Percentiles rank a stretch among this genome's conserved stretches.
phyloP scores from a whole-genome alignment of 768 basidiomycete species.

The Sarcodon aspratus region DNA sequence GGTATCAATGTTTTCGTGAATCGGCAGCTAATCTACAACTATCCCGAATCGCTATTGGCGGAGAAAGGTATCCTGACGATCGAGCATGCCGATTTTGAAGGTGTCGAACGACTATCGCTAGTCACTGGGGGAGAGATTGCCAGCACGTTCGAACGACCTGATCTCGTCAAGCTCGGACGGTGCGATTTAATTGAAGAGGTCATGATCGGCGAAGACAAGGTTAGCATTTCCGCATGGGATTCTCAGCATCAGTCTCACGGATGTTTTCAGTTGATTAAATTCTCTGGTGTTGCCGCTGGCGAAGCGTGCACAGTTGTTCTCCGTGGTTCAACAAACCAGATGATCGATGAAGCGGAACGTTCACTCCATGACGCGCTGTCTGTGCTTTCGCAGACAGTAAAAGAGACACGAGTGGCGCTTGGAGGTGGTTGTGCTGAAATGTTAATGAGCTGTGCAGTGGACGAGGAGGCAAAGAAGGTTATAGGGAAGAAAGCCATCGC shows the following conservation, averaged over 20 bases:
- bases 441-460: constrained; percentile 92
- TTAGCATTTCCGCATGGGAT: constrained; percentile 17
- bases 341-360: constrained; percentile 98
- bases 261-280: constrained; percentile 85
- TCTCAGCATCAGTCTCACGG: constrained; percentile 1
- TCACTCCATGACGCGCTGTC: constrained; percentile 96
- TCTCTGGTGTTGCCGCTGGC: constrained; percentile 96
- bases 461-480: constrained; percentile 73
- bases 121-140: constrained; percentile 98
- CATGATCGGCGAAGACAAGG: constrained; percentile 99
- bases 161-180: constrained; percentile 82
- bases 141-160: constrained; percentile 87
- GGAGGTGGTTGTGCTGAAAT: constrained; percentile 98
- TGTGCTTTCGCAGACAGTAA: constrained; percentile 94
- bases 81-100: constrained; percentile 98
- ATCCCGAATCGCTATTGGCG: constrained; percentile 90
- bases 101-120: constrained; percentile 89
- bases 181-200: constrained; percentile 98
- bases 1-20: constrained; percentile 98
- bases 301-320: constrained; percentile 97
- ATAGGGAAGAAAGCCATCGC: constrained; percentile 96
- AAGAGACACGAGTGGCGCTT: constrained; percentile 88
- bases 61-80: constrained; percentile 94
- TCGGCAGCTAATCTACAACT: constrained; percentile 98
- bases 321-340: constrained; percentile 94